Base-by-base conservation (phyloP, 1,284 basidiomycete species). In the Fomitopsis palustris region DNA sequence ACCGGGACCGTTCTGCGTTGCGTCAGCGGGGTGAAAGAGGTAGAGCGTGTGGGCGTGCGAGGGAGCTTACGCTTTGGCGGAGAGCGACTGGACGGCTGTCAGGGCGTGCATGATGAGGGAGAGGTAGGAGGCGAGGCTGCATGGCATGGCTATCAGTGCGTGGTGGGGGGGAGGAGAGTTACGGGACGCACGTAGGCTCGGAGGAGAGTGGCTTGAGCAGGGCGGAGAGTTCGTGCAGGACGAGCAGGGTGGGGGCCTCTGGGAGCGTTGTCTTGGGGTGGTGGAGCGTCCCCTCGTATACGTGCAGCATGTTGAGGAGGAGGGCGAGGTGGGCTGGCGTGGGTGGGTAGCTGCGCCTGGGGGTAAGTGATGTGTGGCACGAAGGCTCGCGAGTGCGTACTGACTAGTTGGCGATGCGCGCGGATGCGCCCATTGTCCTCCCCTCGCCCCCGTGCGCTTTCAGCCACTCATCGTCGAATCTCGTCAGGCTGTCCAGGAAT, bases 141-240 rank as follows among this genome's bases (percentile, higher is more conserved):
- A 10, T n/a, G 33, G 33, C 14, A 1, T 10, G 17, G n/a, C n/a
- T n/a, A n/a, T 49, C 31, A 33, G 4, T n/a, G 23, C 12, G 45
- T 6, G 17, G 1, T 25, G 1, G 1, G 19, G n/a, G 25, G 19
- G n/a, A 8, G 16, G 12, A 3, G 49, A 3, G 9, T 35, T 4
- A 4, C 43, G 14, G 10, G 10, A 64, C 69, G 54, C 58, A 74
- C 73, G 68, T 67, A n/a, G 68, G 61, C 17, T 69, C 65, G 10
- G 56, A 54, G 7, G 69, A 64, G 37, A 68, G 66, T 3, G 68
- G 64, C 25, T 76, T 59, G 64, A 90, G 85, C 68, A 87, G 89
- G 1, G 75, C 67, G 2, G 89, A 90, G 0, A 80, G 76, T 62
- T 90, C 89, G 56, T 84, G 80, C 17, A 92, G 68, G 19, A 92